These are phyloP conservation scores for Apium graveolens DNA, from an alignment of 129 eudicot genomes.

Conservation along the genomic window DNA sequence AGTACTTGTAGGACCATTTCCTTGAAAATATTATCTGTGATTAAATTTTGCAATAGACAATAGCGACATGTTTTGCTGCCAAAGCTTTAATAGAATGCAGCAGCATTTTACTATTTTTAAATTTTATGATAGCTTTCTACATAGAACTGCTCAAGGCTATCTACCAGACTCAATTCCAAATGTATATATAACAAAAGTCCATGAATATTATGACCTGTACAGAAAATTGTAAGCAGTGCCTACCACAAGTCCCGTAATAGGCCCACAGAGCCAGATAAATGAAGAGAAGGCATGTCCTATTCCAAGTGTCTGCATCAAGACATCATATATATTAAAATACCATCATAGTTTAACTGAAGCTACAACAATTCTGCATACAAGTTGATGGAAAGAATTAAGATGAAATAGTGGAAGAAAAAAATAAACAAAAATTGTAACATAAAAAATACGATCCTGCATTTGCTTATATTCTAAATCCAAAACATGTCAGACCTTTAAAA, in stretches of 20 bases:
- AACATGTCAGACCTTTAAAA: neutral
- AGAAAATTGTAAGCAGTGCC: slow-evolving; percentile 22
- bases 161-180: neutral
- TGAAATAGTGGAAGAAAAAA: neutral
- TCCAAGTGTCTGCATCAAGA: slow-evolving; percentile 82
- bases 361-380: neutral
- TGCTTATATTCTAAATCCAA: neutral
- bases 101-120: neutral
- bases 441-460: neutral
- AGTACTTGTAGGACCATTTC: neutral
- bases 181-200: neutral
- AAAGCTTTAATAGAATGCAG: neutral
- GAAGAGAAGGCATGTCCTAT: slow-evolving; percentile 95
- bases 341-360: slow-evolving; percentile 3
- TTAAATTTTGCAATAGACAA: neutral
- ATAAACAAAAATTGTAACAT: neutral
- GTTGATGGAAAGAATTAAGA: neutral
- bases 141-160: neutral
- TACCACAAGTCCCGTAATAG: slow-evolving; percentile 98
- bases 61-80: neutral
- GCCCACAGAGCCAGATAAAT: slow-evolving; percentile 97
- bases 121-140: neutral
- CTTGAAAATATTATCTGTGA: neutral
- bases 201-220: neutral
- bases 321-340: neutral